phyloP scores from a whole-genome alignment of 805 yeast genomes.

The Nakazawaea molendinolei region DNA sequence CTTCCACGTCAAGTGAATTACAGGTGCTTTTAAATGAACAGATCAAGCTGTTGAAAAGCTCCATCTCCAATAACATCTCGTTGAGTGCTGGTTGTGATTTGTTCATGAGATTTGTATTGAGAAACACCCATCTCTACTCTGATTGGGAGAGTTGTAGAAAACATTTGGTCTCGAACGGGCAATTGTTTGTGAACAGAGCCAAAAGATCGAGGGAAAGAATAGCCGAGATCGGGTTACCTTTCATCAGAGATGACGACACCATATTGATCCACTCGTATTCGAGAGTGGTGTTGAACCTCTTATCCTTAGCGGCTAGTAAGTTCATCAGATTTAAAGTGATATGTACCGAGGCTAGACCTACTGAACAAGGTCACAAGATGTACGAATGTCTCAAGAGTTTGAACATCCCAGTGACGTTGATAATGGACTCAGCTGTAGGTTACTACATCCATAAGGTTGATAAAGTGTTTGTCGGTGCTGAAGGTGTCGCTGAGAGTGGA shows the following conservation, averaged over 20 bases:
- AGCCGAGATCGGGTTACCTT: slow-evolving; percentile 82
- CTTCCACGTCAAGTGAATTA: slow-evolving; percentile 89
- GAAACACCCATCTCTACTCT: slow-evolving; percentile 79
- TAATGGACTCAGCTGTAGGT: slow-evolving; percentile 92
- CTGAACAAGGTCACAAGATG: slow-evolving; percentile 67
- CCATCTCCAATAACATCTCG: slow-evolving; percentile 87
- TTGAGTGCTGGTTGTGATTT: slow-evolving; percentile 96
- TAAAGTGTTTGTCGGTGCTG: slow-evolving; percentile 95
- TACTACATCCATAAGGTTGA: slow-evolving; percentile 86
- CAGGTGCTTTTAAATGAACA: slow-evolving; percentile 76
- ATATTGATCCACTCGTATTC: slow-evolving; percentile 87
- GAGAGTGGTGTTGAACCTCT: slow-evolving; percentile 77
- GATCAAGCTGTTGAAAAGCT: slow-evolving; percentile 61
- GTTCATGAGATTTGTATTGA: slow-evolving; percentile 85
- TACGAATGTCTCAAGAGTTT: slow-evolving; percentile 57
- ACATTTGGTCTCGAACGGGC: slow-evolving; percentile 90
- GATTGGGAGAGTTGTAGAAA: slow-evolving; percentile 93
- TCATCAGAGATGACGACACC: slow-evolving; percentile 88
- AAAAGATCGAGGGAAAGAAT: slow-evolving; percentile 82
- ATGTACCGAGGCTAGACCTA: slow-evolving; percentile 90
- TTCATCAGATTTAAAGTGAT: slow-evolving; percentile 81
- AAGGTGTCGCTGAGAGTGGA: slow-evolving; percentile 98
- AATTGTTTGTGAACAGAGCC: slow-evolving; percentile 84
- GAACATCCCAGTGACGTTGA: slow-evolving; percentile 81
- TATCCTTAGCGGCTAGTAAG: slow-evolving; percentile 70